Percentiles rank a stretch among this genome's conserved stretches.
These are phyloP conservation scores for Trichophaea hybrida DNA, from an alignment of 2,329 filamentous ascomycete species.

Conservation along the genomic window DNA sequence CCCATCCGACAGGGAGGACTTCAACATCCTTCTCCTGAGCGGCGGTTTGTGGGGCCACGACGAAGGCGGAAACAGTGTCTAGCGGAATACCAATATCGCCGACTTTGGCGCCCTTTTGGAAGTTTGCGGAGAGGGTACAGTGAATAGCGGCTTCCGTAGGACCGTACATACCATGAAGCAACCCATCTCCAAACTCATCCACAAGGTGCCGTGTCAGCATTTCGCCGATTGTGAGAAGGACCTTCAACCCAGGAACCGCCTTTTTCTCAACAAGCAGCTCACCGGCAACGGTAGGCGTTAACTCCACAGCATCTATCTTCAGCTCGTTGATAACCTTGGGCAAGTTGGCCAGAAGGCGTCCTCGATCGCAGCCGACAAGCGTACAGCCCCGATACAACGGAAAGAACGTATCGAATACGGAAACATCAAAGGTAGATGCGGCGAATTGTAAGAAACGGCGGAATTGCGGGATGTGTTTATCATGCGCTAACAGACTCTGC, in stretches of 20 bases:
- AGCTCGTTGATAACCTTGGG: constrained; percentile 49
- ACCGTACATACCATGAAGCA: constrained; percentile 87
- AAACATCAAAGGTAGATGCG: constrained; percentile 85
- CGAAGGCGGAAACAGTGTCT: constrained; percentile 64
- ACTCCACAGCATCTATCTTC: constrained; percentile 66
- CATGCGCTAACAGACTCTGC: constrained; percentile 69
- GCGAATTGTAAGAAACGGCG: constrained; percentile 79
- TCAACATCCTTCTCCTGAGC: constrained; percentile 30
- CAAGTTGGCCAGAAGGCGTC: constrained; percentile 59
- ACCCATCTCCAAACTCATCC: constrained; percentile 57
- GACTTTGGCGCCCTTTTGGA: constrained; percentile 43
- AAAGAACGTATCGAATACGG: constrained; percentile 90
- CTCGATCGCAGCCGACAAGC: constrained; percentile 55
- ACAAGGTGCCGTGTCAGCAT: constrained; percentile 73
- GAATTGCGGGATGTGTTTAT: constrained; percentile 62
- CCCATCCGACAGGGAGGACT: constrained; percentile 49
- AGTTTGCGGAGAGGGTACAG: constrained; percentile 58
- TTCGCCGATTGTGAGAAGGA: constrained; percentile 79
- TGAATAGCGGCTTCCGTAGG: constrained; percentile 88
- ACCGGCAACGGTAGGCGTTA: constrained; percentile 76
- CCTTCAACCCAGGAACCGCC: constrained; percentile 51
- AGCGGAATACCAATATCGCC: constrained; percentile 65
- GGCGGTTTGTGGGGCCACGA: constrained; percentile 41
- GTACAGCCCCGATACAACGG: constrained; percentile 60
- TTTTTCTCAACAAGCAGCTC: constrained; percentile 49